Evolutionary conservation across 2,329 filamentous ascomycete species (phyloP), one percentile per base, ranked within the genome.

Genomic region (Arthrobotrys sinensis): DNA sequence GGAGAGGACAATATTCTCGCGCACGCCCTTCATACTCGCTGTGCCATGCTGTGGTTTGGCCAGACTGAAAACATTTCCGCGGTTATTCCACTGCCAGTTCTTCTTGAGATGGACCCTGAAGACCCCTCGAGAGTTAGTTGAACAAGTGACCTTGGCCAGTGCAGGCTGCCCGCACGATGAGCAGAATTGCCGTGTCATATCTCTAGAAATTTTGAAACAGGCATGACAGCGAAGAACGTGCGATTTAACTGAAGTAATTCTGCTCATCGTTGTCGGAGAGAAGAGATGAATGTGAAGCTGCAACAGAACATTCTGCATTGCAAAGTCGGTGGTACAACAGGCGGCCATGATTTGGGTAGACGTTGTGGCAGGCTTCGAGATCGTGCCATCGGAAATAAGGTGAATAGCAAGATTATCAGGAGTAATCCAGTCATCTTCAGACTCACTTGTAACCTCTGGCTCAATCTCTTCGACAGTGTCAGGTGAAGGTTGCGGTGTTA

Each of bases 241-340:
- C 11, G 92, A 95, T 84, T 94, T 95, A 80, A 98, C 88, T 76
- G 92, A 90, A 43, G 90, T 91, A 83, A 99, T 93, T 82, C 94
- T 90, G 24, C 64, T 76, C 78, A 98, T 87, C 14, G 90, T 88
- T n/a, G 64, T 63, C 0, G 93, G 89, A 0, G 94, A 94, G 75
- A 97, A 88, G 10, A 97, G 89, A 83, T 96, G 93, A 60, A 99
- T 89, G 85, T 97, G 97, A 87, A 98, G 96, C 81, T 96, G 93
- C 3, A 99, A 88, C 1, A 96, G 89, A 6, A 98, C 94, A 84
- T 98, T 98, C 86, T 98, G 95, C 93, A 99, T 97, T 69, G 96
- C 95, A 85, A 93, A 98, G 86, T 99, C 96, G 70, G 92, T 94
- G 0, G 96, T 98, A 83, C 98, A 91, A 52, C 95, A 91, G n/a